Evolutionary conservation across 495 filamentous ascomycete species (phyloP).

Genomic region (Aspergillus bertholletiae): DNA sequence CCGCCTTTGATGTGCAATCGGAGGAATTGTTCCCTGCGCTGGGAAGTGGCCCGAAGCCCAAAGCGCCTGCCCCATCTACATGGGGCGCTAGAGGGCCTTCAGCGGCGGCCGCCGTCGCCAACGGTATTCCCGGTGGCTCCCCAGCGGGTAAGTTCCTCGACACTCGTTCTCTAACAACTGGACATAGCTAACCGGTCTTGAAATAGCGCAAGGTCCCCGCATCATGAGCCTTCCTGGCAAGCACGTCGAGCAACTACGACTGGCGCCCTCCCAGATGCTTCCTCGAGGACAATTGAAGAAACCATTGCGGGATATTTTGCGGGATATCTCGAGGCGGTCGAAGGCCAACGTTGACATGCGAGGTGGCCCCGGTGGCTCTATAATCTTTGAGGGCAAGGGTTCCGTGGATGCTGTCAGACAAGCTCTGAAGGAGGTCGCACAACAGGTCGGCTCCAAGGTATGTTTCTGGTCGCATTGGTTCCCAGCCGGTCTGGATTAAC

Average conservation of each 20-base stretch:
- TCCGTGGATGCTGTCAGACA: slow-evolving; percentile 72
- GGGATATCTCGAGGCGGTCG: slow-evolving; percentile 84
- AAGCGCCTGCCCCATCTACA: slow-evolving; percentile 57
- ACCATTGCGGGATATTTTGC: slow-evolving; percentile 73
- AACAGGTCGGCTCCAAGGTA: slow-evolving; percentile 82
- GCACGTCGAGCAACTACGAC: slow-evolving; percentile 67
- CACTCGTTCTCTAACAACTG: not conserved
- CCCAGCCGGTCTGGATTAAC: not conserved
- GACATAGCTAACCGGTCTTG: not conserved
- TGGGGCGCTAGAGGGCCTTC: slow-evolving; percentile 64
- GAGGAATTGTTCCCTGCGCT: slow-evolving; percentile 89
- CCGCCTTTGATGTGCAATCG: slow-evolving; percentile 71
- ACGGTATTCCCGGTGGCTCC: slow-evolving; percentile 50
- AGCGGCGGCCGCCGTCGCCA: slow-evolving; percentile 55
- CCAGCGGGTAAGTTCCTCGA: slow-evolving; percentile 35
- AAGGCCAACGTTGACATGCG: slow-evolving; percentile 78
- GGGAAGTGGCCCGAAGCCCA: slow-evolving; percentile 66
- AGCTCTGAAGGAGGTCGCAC: slow-evolving; percentile 80
- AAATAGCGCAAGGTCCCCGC: slow-evolving; percentile 41
- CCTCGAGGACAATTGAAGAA: slow-evolving; percentile 75
- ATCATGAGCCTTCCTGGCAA: slow-evolving; percentile 72
- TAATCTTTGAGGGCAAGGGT: slow-evolving; percentile 79
- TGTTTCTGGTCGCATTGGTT: not conserved
- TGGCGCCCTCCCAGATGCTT: slow-evolving; percentile 69
- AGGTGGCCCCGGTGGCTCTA: slow-evolving; percentile 57